A percentile compares a stretch with the other conserved stretches of the same genome.
These are phyloP conservation scores for Picea glauca DNA, from an alignment of 75 land plant genomes.

Conservation along the genomic window DNA sequence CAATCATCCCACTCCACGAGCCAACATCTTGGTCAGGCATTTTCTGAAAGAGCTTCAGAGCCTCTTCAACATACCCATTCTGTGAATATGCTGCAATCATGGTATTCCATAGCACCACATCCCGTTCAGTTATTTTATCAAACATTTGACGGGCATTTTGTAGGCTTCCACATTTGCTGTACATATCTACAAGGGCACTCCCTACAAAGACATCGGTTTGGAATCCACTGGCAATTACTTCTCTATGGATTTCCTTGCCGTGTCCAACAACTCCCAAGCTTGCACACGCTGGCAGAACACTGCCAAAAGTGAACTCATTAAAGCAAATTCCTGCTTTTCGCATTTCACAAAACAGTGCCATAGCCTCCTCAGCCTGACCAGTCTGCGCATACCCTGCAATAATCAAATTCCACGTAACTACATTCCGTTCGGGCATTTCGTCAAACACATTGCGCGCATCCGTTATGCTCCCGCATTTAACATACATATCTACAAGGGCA, in stretches of 20 bases:
- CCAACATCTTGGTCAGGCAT: slow-evolving; percentile 38
- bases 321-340: background rate
- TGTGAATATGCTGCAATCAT: background rate
- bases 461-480: slow-evolving; percentile 37
- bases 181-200: background rate
- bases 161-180: background rate
- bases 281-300: slow-evolving; percentile 9
- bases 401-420: slow-evolving; percentile 3
- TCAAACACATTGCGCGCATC: slow-evolving; percentile 49
- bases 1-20: slow-evolving; percentile 69
- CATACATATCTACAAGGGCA: slow-evolving; percentile 56
- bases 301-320: background rate
- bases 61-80: slow-evolving; percentile 17
- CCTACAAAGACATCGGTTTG: background rate
- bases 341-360: background rate
- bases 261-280: slow-evolving; percentile 7
- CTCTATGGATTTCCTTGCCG: slow-evolving; percentile 4
- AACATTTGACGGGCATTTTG: background rate
- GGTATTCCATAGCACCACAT: background rate
- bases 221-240: background rate
- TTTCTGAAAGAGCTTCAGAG: slow-evolving; percentile 40
- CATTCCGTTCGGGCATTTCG: slow-evolving; percentile 15
- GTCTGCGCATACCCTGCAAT: slow-evolving; percentile 8
- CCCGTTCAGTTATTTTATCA: slow-evolving; percentile 1
- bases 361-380: slow-evolving; percentile 1